These are phyloP conservation scores for Coemansia sp. DNA, from an alignment of 192 early-diverging fungal species.

Conservation along the genomic window DNA sequence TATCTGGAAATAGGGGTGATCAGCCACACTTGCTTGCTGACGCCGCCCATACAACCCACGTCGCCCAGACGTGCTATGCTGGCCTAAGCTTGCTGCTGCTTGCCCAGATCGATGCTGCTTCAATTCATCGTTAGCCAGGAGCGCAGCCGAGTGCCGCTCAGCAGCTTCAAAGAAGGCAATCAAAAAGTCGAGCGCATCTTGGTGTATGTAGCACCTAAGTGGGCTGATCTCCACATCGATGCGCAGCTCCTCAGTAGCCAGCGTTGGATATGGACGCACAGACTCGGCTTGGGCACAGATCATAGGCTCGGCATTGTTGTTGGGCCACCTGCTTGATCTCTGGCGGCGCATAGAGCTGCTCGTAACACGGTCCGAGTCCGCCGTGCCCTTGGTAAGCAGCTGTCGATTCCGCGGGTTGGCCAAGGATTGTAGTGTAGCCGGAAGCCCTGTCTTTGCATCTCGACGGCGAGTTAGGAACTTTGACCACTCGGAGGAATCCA, in stretches of 20 bases:
- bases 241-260: conserved; percentile 45
- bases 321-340: conserved; percentile 39
- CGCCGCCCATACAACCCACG: not conserved
- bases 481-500: conserved; percentile 53
- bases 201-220: conserved; percentile 85
- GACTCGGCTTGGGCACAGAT: conserved; percentile 38
- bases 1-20: conserved; percentile 55
- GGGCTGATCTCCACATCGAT: conserved; percentile 69
- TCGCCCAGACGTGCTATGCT: not conserved
- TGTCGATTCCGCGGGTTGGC: conserved; percentile 45
- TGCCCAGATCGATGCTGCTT: not conserved
- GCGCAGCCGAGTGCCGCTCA: conserved; percentile 14
- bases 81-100: not conserved
- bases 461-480: conserved; percentile 52
- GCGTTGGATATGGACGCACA: conserved; percentile 47
- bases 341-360: conserved; percentile 35
- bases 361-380: conserved; percentile 44
- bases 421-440: conserved; percentile 40
- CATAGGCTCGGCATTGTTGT: conserved; percentile 43
- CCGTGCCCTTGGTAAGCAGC: conserved; percentile 43
- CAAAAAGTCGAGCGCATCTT: conserved; percentile 85
- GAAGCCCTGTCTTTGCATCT: conserved; percentile 45
- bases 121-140: not conserved
- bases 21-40: not conserved
- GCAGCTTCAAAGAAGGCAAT: conserved; percentile 69